Percentiles rank a stretch among this genome's conserved stretches.
Conservation (phyloP, 495 filamentous ascomycete genomes). For the Clohesyomyces aquaticus region DNA sequence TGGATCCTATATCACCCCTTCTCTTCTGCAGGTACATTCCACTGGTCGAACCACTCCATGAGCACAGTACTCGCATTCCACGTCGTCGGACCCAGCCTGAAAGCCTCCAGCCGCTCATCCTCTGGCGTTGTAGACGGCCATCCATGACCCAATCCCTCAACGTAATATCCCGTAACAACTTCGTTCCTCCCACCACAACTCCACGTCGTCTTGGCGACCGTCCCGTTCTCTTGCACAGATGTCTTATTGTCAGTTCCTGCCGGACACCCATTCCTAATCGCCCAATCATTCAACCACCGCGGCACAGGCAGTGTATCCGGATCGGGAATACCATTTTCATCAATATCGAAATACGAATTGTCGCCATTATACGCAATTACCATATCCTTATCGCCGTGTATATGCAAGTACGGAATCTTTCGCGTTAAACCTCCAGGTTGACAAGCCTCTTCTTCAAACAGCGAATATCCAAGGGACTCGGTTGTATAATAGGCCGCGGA, state of each 20-base stretch:
- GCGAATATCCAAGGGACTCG: not conserved
- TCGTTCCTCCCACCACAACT: constrained; percentile 9
- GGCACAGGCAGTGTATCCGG: constrained; percentile 9
- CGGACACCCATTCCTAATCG: not conserved
- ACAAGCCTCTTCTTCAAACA: constrained; percentile 12
- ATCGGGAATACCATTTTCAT: not conserved
- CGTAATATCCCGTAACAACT: constrained; percentile 4
- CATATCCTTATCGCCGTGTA: constrained; percentile 8
- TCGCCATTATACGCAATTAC: constrained; percentile 19
- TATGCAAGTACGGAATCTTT: constrained; percentile 10
- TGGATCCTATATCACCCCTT: not conserved
- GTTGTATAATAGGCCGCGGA: constrained; percentile 19
- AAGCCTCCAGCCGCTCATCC: constrained; percentile 3
- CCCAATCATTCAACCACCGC: constrained; percentile 1
- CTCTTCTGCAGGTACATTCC: not conserved
- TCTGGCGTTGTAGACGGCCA: constrained; percentile 9
- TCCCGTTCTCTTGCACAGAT: constrained; percentile 2
- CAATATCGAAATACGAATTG: constrained; percentile 2
- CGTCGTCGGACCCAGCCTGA: constrained; percentile 8
- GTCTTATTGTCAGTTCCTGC: not conserved
- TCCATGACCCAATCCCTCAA: constrained; percentile 16
- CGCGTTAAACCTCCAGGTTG: not conserved
- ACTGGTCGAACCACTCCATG: constrained; percentile 7
- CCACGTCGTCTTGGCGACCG: constrained; percentile 9
- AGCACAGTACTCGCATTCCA: constrained; percentile 14